These are phyloP conservation scores for Botrytis galanthina DNA, from an alignment of 2,329 filamentous ascomycete genomes.

Conservation along the genomic window DNA sequence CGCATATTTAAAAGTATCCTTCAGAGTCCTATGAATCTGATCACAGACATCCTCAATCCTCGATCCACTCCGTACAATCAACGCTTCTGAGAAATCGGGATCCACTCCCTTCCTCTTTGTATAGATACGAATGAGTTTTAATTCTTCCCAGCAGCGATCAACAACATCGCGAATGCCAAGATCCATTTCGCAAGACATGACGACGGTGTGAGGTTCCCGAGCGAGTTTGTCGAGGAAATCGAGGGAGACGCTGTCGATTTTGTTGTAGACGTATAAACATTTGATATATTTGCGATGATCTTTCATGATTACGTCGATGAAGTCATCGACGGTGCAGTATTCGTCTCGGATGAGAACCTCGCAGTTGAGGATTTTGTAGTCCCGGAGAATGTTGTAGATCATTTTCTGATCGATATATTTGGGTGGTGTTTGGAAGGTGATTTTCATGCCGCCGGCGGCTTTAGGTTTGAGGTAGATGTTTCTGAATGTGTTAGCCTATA, in stretches of 20 bases:
- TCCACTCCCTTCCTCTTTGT: conserved; percentile 94
- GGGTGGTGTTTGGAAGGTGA: conserved; percentile 86
- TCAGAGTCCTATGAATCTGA: conserved; percentile 85
- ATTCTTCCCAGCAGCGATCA: conserved; percentile 90
- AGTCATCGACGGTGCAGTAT: conserved; percentile 91
- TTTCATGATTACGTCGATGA: conserved; percentile 99
- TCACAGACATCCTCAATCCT: conserved; percentile 97
- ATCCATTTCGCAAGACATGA: conserved; percentile 97
- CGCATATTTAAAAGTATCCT: conserved; percentile 99
- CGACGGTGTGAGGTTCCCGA: conserved; percentile 86
- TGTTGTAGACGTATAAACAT: conserved; percentile 98
- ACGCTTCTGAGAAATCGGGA: conserved; percentile 82
- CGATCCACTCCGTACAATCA: conserved; percentile 86
- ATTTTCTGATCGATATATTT: conserved; percentile 96
- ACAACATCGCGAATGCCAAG: conserved; percentile 91
- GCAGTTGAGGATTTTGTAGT: conserved; percentile 98
- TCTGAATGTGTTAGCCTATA: conserved; percentile 44
- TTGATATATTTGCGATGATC: conserved; percentile 96
- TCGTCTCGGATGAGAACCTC: conserved; percentile 95
- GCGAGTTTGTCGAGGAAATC: conserved; percentile 92
- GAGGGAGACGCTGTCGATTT: conserved; percentile 92
- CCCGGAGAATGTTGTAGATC: conserved; percentile 93
- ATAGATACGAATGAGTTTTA: conserved; percentile 87
- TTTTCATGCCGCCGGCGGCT: conserved; percentile 97
- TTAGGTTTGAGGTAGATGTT: conserved; percentile 98